phyloP scores from a whole-genome alignment of 345 rosid genomes.

The Salix koriyanagi region DNA sequence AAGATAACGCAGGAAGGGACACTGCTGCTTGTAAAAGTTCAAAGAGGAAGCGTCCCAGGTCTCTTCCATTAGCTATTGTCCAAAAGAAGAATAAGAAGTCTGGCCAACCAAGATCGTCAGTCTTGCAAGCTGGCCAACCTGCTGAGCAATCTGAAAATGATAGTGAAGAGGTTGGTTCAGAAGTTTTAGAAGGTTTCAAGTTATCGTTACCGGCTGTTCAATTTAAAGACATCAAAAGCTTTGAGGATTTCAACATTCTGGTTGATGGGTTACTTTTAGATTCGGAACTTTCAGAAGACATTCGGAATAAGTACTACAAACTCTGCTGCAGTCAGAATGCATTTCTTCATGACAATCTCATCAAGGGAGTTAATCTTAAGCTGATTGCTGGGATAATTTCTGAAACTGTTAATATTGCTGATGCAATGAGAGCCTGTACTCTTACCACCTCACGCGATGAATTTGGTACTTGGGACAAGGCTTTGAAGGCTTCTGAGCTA shows the following conservation, averaged over 20 bases:
- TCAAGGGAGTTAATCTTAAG: conserved; percentile 47
- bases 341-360: conserved; percentile 53
- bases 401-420: conserved; percentile 58
- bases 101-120: conserved; percentile 21
- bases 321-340: conserved; percentile 57
- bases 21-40: conserved; percentile 10
- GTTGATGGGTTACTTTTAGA: conserved; percentile 46
- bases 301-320: conserved; percentile 46
- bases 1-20: conserved; percentile 23
- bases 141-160: conserved; percentile 57
- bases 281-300: conserved; percentile 47
- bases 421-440: conserved; percentile 47
- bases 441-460: conserved; percentile 46
- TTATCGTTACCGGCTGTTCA: conserved; percentile 35
- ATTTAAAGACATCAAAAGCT: conserved; percentile 37
- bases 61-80: conserved; percentile 43
- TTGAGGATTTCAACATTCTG: conserved; percentile 43
- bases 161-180: conserved; percentile 62
- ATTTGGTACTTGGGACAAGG: conserved; percentile 50
- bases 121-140: conserved; percentile 19
- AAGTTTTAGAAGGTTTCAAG: conserved; percentile 58
- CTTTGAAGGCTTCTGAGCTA: conserved; percentile 54
- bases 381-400: conserved; percentile 48
- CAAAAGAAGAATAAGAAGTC: conserved; percentile 41
- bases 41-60: conserved; percentile 43